Evolutionary conservation across 148 eudicot species (phyloP).

Genomic region (Amaranthus palmeri): DNA sequence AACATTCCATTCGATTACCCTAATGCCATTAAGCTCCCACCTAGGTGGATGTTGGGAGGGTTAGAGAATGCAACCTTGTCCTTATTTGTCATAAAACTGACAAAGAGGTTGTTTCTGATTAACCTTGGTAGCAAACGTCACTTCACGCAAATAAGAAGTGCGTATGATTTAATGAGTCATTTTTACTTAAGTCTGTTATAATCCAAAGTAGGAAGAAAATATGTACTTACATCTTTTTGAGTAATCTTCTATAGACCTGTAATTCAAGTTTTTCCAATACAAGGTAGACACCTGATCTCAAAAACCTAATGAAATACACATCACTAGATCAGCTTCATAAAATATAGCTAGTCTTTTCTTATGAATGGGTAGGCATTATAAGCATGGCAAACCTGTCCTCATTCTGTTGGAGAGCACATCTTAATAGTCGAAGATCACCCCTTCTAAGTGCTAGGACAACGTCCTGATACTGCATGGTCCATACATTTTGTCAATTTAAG

Average conservation of each 20-base stretch:
- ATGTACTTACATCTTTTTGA: conserved; percentile 77
- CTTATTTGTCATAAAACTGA: too few relatives aligned
- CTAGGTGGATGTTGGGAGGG: too few relatives aligned
- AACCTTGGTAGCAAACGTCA: too few relatives aligned
- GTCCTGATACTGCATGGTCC: conserved; percentile 53
- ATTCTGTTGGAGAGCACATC: conserved; percentile 78
- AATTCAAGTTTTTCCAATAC: conserved; percentile 96
- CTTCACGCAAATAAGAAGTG: too few relatives aligned
- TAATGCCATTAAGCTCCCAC: too few relatives aligned
- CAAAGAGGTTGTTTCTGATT: too few relatives aligned
- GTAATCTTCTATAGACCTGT: conserved; percentile 87
- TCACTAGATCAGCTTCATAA: not conserved
- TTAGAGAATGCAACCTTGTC: too few relatives aligned
- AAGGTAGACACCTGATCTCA: conserved; percentile 94
- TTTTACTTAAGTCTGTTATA: too few relatives aligned
- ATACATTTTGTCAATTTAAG: not conserved
- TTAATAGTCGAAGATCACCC: conserved; percentile 83
- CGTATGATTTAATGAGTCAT: too few relatives aligned
- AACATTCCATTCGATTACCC: too few relatives aligned
- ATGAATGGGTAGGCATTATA: not conserved
- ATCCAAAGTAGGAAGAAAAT: not conserved
- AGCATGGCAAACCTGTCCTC: conserved; percentile 61
- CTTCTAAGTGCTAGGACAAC: conserved; percentile 73
- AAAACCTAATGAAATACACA: conserved; percentile 43
- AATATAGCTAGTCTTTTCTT: not conserved